phyloP scores from a whole-genome alignment of 2,329 filamentous ascomycete genomes.

The Aspergillus novofumigatus region DNA sequence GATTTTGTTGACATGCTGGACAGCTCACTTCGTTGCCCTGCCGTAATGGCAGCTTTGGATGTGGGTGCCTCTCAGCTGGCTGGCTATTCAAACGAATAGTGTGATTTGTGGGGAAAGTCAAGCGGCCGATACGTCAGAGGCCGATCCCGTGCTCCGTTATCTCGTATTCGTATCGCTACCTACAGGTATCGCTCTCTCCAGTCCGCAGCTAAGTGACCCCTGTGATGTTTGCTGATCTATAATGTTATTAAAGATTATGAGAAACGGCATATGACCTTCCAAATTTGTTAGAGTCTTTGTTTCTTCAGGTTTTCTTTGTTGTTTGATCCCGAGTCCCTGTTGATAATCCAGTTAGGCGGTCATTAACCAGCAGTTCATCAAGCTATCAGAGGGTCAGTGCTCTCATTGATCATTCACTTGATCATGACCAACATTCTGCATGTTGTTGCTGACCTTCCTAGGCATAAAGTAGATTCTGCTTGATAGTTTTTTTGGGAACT shows the following conservation, averaged over 20 bases:
- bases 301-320: not conserved
- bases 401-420: not conserved
- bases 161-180: constrained; percentile 2
- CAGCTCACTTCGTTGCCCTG: constrained; percentile 15
- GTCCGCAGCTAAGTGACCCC: not conserved
- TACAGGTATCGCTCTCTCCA: not conserved
- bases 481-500: not conserved
- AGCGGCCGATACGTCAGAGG: constrained; percentile 24
- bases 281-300: not conserved
- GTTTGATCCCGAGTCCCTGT: not conserved
- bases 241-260: not conserved
- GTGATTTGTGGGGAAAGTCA: constrained; percentile 14
- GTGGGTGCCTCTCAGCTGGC: not conserved
- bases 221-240: not conserved
- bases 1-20: constrained; percentile 55
- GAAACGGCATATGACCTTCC: not conserved
- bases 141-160: constrained; percentile 15
- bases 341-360: not conserved
- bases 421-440: not conserved
- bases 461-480: not conserved
- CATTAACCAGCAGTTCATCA: not conserved
- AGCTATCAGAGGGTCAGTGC: not conserved
- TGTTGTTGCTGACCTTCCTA: not conserved
- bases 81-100: constrained; percentile 9
- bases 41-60: not conserved